Conservation (phyloP, 177 flowering plant species). For the Tripterygium wilfordii region DNA sequence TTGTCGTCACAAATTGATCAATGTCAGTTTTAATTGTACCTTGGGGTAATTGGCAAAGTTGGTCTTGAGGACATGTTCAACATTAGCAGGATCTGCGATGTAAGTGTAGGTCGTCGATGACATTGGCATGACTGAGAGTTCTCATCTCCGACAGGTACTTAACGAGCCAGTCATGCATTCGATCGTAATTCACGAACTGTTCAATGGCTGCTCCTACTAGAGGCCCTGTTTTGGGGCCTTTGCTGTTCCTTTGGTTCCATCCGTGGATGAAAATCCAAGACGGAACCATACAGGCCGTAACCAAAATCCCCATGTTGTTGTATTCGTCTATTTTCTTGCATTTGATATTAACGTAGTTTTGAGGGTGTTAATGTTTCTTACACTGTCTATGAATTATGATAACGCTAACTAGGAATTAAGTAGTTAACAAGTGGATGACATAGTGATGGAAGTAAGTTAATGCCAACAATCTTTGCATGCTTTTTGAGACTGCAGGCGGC, state of each 20-base stretch:
- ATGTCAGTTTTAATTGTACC: conserved; percentile 40
- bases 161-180: conserved; percentile 92
- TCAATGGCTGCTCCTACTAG: conserved; percentile 75
- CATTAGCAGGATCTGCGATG: conserved; percentile 83
- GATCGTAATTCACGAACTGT: conserved; percentile 60
- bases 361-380: conserved; percentile 4
- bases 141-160: conserved; percentile 45
- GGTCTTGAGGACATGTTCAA: conserved; percentile 79
- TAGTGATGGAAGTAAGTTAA: background rate
- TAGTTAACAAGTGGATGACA: conserved; percentile 13
- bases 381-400: background rate
- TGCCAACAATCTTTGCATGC: conserved; percentile 41
- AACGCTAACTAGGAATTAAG: conserved; percentile 4
- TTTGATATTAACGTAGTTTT: background rate
- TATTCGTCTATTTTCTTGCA: conserved; percentile 22
- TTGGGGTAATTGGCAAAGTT: conserved; percentile 82
- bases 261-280: conserved; percentile 67
- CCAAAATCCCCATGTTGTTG: conserved; percentile 19
- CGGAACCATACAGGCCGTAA: conserved; percentile 26
- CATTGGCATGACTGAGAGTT: conserved; percentile 74
- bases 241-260: conserved; percentile 60
- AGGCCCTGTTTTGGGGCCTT: conserved; percentile 94
- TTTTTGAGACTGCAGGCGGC: background rate
- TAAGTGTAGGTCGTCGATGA: conserved; percentile 78
- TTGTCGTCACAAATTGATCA: too few species aligned